Evolutionary conservation across 1,284 basidiomycete genomes (phyloP), one percentile per base, ranked within the genome.

Genomic region (Abortiporus biennis): DNA sequence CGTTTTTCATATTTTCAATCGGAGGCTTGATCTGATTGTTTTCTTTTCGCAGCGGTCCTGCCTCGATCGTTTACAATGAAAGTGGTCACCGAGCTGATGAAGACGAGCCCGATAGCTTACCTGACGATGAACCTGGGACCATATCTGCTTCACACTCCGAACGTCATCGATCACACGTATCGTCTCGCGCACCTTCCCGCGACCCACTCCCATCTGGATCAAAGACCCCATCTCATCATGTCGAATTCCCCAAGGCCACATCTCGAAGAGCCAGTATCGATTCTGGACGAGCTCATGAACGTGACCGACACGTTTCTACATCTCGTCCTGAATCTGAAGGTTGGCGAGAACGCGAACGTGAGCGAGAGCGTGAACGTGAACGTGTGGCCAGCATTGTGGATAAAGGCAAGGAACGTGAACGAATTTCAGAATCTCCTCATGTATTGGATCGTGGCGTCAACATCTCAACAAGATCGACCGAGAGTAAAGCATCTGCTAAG

Each of bases 21-120:
- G 43, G 42, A 21, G 15, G 34, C 27, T 13, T 20, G 31, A 25
- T 22, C 45, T 48, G 51, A 36, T 23, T 5, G 50, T 16, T 37
- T 45, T 36, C 30, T 16, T 8, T 40, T 41, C 9, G 15, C 47
- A 86, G 83, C 48, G 84, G 84, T 12, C 84, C 84, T 3, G 85
- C 85, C 1, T 78, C 80, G 3, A 86, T 87, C 46, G 75, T 87
- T 6, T 87, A 85, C 63, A 87, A 84, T 54, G 85, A 87, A 60
- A 71, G 81, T 36, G 84, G 84, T 1, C 77, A 79, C 49, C 75
- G 82, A 43, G 69, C 72, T 2, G 82, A 84, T 29, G 85, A 87
- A 54, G 83, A 84, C 34, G 53, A 43, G 25, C 35, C 54, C 4
- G 59, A 64, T 44, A 55, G 53, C 20, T 55, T 58, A 20, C 50